Conservation (phyloP, 139 green algal species). For the Diplosphaera chodatii region DNA sequence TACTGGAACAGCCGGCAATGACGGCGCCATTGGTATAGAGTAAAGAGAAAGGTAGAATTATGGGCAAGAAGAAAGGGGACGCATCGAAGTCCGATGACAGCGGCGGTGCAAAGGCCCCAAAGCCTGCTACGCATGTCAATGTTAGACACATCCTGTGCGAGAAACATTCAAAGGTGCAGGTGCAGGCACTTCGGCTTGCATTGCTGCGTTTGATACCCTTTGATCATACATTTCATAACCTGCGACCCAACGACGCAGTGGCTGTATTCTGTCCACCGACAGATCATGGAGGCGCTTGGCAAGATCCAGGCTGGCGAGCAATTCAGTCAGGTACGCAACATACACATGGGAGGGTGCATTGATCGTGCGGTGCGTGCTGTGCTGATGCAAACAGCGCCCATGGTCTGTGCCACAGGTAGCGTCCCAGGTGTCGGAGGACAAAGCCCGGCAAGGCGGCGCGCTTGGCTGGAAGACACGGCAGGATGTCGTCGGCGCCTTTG, state of each 20-base stretch:
- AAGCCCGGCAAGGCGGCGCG: conserved; percentile 36
- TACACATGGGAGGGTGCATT: too few relatives aligned
- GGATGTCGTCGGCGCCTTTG: conserved; percentile 41
- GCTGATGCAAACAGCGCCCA: not conserved
- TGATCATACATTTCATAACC: too few relatives aligned
- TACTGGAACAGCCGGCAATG: too few relatives aligned
- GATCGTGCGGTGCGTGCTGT: too few relatives aligned
- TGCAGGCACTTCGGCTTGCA: too few relatives aligned
- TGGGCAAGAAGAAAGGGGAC: not conserved
- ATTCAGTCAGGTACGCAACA: conserved; percentile 23
- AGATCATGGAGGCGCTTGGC: conserved; percentile 29
- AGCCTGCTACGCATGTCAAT: conserved; percentile 24
- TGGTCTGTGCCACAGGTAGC: conserved; percentile 24
- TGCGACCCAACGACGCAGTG: too few relatives aligned
- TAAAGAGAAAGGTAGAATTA: too few relatives aligned
- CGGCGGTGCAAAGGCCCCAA: not conserved
- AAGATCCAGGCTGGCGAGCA: conserved; percentile 31
- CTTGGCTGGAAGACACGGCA: conserved; percentile 41
- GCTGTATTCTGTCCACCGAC: too few relatives aligned
- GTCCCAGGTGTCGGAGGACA: conserved; percentile 28
- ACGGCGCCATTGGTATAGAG: too few relatives aligned
- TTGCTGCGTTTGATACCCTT: too few relatives aligned
- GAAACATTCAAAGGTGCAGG: conserved; percentile 29
- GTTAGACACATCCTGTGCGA: conserved; percentile 37
- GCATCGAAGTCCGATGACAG: not conserved